Conservation (phyloP, 495 filamentous ascomycete genomes). For the Aspergillus carlsbadensis region DNA sequence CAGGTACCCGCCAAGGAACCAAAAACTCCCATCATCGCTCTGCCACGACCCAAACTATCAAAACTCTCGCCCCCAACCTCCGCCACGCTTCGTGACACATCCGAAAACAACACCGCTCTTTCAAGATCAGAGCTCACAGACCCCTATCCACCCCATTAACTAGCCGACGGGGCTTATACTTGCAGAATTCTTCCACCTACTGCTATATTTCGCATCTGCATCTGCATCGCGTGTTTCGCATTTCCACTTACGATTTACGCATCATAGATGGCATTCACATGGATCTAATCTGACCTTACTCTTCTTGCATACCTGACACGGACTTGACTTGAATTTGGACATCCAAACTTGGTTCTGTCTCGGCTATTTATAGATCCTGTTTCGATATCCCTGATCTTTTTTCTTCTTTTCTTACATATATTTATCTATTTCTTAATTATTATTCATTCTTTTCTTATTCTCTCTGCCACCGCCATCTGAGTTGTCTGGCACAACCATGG, state of each 20-base stretch:
- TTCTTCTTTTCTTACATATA: conserved; percentile 10
- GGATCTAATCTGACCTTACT: not conserved
- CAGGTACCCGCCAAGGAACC: not conserved
- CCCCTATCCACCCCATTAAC: conserved; percentile 17
- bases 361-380: not conserved
- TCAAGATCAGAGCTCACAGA: conserved; percentile 13
- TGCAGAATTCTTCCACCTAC: not conserved
- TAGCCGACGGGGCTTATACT: conserved; percentile 1
- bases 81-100: conserved; percentile 1
- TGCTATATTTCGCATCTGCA: conserved; percentile 2
- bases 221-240: conserved; percentile 16
- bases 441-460: not conserved
- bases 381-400: not conserved
- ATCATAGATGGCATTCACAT: conserved; percentile 16
- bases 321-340: not conserved
- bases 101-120: conserved; percentile 15
- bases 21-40: not conserved
- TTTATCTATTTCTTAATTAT: not conserved
- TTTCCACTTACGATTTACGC: conserved; percentile 20
- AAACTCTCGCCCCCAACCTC: not conserved
- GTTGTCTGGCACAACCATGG: not conserved
- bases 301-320: not conserved
- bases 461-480: not conserved
- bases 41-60: not conserved
- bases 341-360: not conserved